Evolutionary conservation across 1,139 yeast species (phyloP), one percentile per base, ranked within the genome.

Genomic region (Sugiyamaella xylanicola): DNA sequence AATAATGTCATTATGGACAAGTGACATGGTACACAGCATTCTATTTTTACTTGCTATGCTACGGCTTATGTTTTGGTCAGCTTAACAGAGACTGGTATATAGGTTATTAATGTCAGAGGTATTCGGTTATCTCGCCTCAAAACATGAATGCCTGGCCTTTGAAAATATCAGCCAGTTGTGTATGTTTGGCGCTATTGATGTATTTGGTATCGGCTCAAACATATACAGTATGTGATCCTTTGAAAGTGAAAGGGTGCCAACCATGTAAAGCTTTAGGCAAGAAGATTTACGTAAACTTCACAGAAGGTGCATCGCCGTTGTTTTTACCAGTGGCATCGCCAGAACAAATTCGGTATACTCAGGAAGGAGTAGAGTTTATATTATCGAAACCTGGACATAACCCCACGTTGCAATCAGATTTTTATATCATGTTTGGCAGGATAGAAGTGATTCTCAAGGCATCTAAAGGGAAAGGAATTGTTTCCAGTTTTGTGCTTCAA

Each of bases 391-490:
- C 85, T 62, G 83, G 76, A 54, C 92, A 87, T 64, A 85, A 86
- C 65, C 96, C 96, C 15, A 79, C 91, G 1, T 70, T 89, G 53
- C 78, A 78, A 62, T 87, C 95, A 11, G 80, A 85, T 60, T 89
- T 87, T 68, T 88, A 88, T 71, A 81, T 90, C 61, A 87, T 90
- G 92, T 90, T 85, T 72, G 97, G 97, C 54, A 83, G 83, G 62
- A 82, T 89, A 19, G 95, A 88, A 68, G 91, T 85, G 8, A 78
- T 77, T 1, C 69, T 87, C 58, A 80, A 85, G 68, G 87, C 93
- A 16, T 91, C 93, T 2, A 73, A 79, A 19, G 96, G 96, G 22
- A 71, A 71, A 45, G 97, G 96, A 58, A 78, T 90, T 41, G 82
- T 90, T 20, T 87, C 96, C 0, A 84, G 92, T 1, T 84, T 89